Conservation (phyloP, 345 rosid genomes). For the Gossypium anomalum region DNA sequence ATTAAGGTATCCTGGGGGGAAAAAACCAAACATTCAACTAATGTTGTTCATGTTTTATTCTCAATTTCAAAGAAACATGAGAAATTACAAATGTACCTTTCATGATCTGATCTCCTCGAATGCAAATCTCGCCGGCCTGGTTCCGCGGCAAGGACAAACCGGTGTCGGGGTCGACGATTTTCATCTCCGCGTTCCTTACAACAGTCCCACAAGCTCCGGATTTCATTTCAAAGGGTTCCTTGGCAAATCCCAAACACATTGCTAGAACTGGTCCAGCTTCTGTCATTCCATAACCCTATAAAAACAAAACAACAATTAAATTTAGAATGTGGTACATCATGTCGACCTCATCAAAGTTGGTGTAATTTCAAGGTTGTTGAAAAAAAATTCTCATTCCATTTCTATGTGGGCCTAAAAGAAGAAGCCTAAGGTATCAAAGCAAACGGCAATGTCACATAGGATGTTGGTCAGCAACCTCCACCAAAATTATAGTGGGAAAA, state of each 20-base stretch:
- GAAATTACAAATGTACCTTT: conserved; percentile 39
- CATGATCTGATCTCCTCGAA: conserved; percentile 83
- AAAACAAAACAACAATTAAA: background rate
- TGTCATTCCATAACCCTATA: conserved; percentile 91
- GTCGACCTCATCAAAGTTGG: background rate
- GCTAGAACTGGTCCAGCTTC: conserved; percentile 89
- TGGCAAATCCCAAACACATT: conserved; percentile 76
- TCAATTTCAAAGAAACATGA: no score
- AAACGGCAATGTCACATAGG: background rate
- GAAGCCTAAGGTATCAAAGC: background rate
- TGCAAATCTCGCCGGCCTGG: conserved; percentile 75
- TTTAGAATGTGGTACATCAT: background rate
- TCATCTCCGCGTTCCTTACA: conserved; percentile 84
- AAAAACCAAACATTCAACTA: background rate
- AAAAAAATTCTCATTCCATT: background rate
- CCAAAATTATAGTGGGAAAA: background rate
- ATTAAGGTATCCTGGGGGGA: conserved; percentile 38
- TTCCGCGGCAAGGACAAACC: conserved; percentile 54
- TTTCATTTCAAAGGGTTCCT: conserved; percentile 58
- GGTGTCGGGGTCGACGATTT: conserved; percentile 68
- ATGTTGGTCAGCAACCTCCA: background rate
- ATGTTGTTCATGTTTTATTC: background rate
- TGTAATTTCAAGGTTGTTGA: background rate
- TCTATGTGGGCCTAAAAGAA: background rate
- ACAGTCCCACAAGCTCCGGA: conserved; percentile 87